phyloP scores from a whole-genome alignment of 1,139 yeast species.

The Taphrina confusa region DNA sequence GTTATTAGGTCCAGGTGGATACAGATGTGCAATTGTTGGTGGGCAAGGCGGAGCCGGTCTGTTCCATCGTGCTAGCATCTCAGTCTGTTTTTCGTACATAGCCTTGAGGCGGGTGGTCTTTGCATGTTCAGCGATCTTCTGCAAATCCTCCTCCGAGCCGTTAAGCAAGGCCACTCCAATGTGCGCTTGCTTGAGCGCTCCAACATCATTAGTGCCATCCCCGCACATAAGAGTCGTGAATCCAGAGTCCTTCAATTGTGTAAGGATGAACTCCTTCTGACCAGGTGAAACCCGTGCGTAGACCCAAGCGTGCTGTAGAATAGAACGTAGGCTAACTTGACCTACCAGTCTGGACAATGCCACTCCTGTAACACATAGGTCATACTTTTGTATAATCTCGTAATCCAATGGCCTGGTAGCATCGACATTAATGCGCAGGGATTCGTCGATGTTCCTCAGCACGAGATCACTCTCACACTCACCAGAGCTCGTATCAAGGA shows the following conservation, averaged over 20 bases:
- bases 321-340: slow-evolving; percentile 61
- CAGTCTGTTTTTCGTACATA: slow-evolving; percentile 82
- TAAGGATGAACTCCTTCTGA: slow-evolving; percentile 89
- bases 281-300: slow-evolving; percentile 97
- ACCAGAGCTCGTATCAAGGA: slow-evolving; percentile 80
- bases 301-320: slow-evolving; percentile 90
- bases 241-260: slow-evolving; percentile 80
- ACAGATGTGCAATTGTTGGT: slow-evolving; percentile 79
- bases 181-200: slow-evolving; percentile 98
- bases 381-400: slow-evolving; percentile 64
- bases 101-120: slow-evolving; percentile 64
- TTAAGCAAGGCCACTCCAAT: slow-evolving; percentile 95
- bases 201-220: slow-evolving; percentile 99
- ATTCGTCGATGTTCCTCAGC: slow-evolving; percentile 84
- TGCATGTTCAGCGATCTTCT: slow-evolving; percentile 80
- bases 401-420: slow-evolving; percentile 54
- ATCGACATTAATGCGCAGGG: slow-evolving; percentile 67
- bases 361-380: slow-evolving; percentile 90
- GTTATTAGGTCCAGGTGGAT: slow-evolving; percentile 92
- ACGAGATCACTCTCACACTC: slow-evolving; percentile 59
- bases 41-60: slow-evolving; percentile 89
- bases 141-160: slow-evolving; percentile 94
- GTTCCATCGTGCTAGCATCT: slow-evolving; percentile 75
- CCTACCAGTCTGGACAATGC: slow-evolving; percentile 67
- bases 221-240: slow-evolving; percentile 98